These are phyloP conservation scores for Phytopythium montanum DNA, from an alignment of 352 stramenopile species.

Conservation along the genomic window DNA sequence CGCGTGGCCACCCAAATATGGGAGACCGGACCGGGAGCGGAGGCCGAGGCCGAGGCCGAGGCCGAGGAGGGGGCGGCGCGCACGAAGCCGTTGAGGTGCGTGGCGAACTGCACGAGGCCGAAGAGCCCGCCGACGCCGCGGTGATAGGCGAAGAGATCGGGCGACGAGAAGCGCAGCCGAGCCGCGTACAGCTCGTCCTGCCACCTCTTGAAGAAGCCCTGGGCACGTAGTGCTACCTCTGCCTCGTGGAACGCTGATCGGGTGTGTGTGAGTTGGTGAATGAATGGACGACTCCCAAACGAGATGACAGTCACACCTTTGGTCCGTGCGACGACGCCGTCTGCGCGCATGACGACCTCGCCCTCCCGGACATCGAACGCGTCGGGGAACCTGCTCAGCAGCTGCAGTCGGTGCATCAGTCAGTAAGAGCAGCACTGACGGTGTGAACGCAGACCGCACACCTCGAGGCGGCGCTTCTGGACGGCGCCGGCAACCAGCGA, in stretches of 20 bases:
- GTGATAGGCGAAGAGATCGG: constrained; percentile 57
- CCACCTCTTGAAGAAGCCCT: constrained; percentile 47
- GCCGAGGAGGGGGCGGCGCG: constrained; percentile 6
- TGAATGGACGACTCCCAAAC: not conserved
- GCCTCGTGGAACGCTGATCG: constrained; percentile 38
- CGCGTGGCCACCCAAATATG: constrained; percentile 65
- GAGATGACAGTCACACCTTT: constrained; percentile 8
- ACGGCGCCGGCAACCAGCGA: constrained; percentile 35
- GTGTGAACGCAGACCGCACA: constrained; percentile 3
- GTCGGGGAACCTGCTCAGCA: constrained; percentile 24
- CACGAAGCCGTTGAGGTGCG: constrained; percentile 71
- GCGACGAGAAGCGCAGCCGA: constrained; percentile 36
- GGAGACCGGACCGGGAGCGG: constrained; percentile 6
- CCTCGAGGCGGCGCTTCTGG: constrained; percentile 28
- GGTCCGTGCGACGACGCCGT: constrained; percentile 30
- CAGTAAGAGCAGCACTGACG: not conserved
- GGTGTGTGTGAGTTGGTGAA: not conserved
- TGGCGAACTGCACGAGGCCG: constrained; percentile 60
- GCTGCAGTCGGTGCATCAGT: constrained; percentile 10
- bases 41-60: constrained; percentile 13
- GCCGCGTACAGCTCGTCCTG: constrained; percentile 62
- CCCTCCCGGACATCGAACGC: constrained; percentile 28
- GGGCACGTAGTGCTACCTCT: constrained; percentile 34
- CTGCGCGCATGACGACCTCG: constrained; percentile 25
- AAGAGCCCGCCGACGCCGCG: constrained; percentile 62